Evolutionary conservation across 139 green algal genomes (phyloP), one percentile per base, ranked within the genome.

Genomic region (Choricystis sp.): DNA sequence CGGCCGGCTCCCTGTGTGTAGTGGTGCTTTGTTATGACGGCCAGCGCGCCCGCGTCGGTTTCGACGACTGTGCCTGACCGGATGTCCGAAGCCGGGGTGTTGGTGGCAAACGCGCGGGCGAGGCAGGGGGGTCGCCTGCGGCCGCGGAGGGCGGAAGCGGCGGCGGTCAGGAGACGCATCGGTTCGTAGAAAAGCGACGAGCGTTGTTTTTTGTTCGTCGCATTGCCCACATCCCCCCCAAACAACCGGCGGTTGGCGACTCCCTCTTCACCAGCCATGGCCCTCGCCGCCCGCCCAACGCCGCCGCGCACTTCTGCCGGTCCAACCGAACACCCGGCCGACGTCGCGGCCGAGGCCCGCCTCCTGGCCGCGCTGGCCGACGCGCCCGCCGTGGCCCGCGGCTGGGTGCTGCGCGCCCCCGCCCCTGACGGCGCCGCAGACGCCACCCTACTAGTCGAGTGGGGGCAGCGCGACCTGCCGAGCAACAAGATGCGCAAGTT

Each of bases 401-500:
- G 9, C 40, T 52, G 40, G 40, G 9, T 9, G 9, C 40, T 52
- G 9, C 40, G 9, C 40, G 40, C 40, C 40, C 9, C 40, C 40
- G 40, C 9, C 9, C 40, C 40, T 16, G 40, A 52, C 40, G 40
- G 40, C 40, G 9, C 9, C 9, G 40, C 40, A 16, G 40, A 16
- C 40, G 40, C 40, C 40, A 52, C 40, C 9, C 40, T 52, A 9
- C 40, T 52, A 9, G 40, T 85, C 3, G 56, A 75, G 48, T 57
- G 67, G 52, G 66, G 65, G n/a, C 86, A 94, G 78, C 83, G 83
- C 64, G 84, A 94, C 67, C 64, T 94, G n/a, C 65, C 81, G 0
- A 70, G 60, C 56, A 94, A 94, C 68, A 56, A 58, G 21, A 75
- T 85, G 72, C 80, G 85, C 22, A 73, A 74, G 55, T 85, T 78